Conservation (phyloP, 345 rosid genomes). For the Boechera stricta region DNA sequence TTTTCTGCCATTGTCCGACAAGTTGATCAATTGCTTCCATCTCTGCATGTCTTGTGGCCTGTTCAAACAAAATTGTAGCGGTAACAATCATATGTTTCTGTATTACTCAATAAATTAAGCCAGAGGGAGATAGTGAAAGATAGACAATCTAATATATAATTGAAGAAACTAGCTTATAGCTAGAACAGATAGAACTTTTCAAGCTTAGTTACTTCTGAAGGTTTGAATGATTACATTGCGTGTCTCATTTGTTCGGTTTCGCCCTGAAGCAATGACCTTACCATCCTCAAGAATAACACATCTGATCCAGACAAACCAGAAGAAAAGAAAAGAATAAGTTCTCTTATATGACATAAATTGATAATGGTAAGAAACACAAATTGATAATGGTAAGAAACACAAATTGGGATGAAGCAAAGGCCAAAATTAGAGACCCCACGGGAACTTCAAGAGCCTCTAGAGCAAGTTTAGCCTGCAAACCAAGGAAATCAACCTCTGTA, state of each 20-base stretch:
- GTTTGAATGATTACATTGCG: conserved; percentile 51
- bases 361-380: conserved; percentile 12
- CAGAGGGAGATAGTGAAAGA: neutral
- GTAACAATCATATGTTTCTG: conserved; percentile 11
- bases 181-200: neutral
- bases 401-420: conserved; percentile 2
- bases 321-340: neutral
- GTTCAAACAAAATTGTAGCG: neutral
- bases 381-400: conserved; percentile 11
- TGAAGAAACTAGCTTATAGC: neutral
- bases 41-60: conserved; percentile 96
- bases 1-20: conserved; percentile 66
- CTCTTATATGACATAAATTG: neutral
- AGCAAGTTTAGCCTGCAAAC: conserved; percentile 76
- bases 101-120: neutral
- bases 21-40: conserved; percentile 89
- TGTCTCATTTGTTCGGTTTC: conserved; percentile 68
- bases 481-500: neutral
- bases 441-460: conserved; percentile 80
- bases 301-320: conserved; percentile 46
- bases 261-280: conserved; percentile 62
- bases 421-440: conserved; percentile 56
- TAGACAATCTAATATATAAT: neutral
- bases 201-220: neutral
- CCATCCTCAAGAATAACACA: conserved; percentile 62